Base-by-base conservation (phyloP, 2,329 filamentous ascomycete species). In the Epichloe bromicola region DNA sequence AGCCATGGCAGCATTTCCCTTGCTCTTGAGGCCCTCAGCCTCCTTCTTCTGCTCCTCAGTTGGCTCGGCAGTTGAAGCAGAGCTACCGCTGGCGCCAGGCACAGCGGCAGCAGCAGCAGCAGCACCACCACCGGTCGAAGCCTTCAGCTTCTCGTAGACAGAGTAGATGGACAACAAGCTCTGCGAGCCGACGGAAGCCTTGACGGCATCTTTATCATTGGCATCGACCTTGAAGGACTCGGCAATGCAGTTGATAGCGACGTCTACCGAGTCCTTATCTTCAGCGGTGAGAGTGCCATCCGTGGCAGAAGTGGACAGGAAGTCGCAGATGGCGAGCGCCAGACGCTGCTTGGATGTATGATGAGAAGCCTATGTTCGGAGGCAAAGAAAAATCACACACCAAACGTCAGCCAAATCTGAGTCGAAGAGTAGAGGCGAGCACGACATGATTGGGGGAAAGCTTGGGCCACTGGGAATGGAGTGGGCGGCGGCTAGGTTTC, bases 281-380 rank as follows among this genome's bases (percentile, higher is more conserved):
- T 97, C 93, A 61, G 85, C 73, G 50, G 84, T 78, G 53, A 98
- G 79, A 43, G 89, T 95, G 62, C 93, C 93, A 67, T 98, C 93
- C 56, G 82, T 85, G 60, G 88, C 74, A 44, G 89, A 95, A 53
- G 80, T 83, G 61, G 79, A 79, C 55, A 98, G 85, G 75, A 95
- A 98, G 73, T 97, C 88, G 74, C 95, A 88, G 69, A 98, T 91
- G 61, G 93, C 88, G 66, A 98, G 87, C 68, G 93, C 93, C 57
- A 98, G 85, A 72, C 90, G 88, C 80, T 98, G 80, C 68, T 80
- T 79, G 53, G 77, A 72, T 49, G 74, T 72, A 42, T 73, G 61
- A 51, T 60, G 69, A 54, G 72, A 55, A 46, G 63, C 60, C 63
- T 65, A 41, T 26, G n/a, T n/a, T 12, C 12, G 26, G 15, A 17